Percentiles rank a stretch among this genome's conserved stretches.
Evolutionary conservation across 202 grass and related monocot species (phyloP).

Genomic region (Hordeum pubiflorum): DNA sequence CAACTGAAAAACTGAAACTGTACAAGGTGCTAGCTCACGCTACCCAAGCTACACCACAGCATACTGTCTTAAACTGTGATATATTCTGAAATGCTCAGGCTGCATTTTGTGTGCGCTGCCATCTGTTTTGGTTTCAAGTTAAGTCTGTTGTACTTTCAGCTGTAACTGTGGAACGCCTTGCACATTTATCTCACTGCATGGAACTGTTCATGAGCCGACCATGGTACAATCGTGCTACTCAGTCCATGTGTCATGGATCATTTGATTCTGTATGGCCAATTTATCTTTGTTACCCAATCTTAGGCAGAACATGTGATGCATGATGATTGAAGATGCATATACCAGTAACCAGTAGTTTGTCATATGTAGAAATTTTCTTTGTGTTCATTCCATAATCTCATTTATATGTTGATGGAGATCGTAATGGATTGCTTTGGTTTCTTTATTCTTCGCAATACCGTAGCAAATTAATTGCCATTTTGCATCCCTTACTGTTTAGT

Average conservation of each 20-base stretch:
- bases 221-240: not conserved
- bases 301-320: not conserved
- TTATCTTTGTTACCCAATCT: not conserved
- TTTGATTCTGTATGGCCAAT: not conserved
- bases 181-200: not conserved
- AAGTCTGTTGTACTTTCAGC: not conserved
- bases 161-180: not conserved
- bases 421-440: not conserved
- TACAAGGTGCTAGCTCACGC: not conserved
- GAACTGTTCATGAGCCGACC: not conserved
- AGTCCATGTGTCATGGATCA: not conserved
- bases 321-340: not conserved
- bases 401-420: not conserved
- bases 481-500: constrained; percentile 1
- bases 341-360: not conserved
- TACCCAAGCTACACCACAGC: too few relatives aligned
- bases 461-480: not conserved
- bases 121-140: not conserved
- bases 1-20: too few relatives aligned
- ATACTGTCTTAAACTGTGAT: not conserved
- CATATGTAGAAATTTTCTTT: not conserved
- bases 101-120: not conserved
- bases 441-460: not conserved
- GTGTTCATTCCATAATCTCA: not conserved
- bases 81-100: not conserved